phyloP scores from a whole-genome alignment of 2,329 filamentous ascomycete species.

The Botryotinia convoluta region DNA sequence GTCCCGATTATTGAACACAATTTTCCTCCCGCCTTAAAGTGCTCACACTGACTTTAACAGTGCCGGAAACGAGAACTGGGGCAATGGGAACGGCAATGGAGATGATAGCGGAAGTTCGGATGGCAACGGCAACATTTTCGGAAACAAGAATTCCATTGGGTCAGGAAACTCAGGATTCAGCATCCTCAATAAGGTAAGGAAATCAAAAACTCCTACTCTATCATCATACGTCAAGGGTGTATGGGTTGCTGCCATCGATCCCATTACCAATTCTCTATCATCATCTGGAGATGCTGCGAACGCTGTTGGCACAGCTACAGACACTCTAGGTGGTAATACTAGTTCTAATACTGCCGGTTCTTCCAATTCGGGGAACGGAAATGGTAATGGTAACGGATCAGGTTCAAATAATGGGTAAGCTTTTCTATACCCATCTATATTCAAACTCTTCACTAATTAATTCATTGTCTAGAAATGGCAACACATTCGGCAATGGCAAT shows the following conservation, averaged over 20 bases:
- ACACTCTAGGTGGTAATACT: background rate
- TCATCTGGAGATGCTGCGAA: background rate
- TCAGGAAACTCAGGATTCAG: background rate
- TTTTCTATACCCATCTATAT: background rate
- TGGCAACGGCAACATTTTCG: background rate
- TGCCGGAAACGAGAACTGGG: background rate
- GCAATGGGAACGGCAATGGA: background rate
- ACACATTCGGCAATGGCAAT: background rate
- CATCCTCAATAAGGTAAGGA: constrained; percentile 4
- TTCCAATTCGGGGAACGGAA: background rate
- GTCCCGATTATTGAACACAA: background rate
- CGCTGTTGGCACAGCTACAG: background rate
- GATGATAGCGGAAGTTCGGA: background rate
- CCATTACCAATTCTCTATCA: background rate
- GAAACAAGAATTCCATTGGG: background rate
- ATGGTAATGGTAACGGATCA: background rate
- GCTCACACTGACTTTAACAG: background rate
- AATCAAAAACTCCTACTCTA: background rate
- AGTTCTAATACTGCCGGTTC: background rate
- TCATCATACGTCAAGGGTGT: constrained; percentile 10
- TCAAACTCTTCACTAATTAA: background rate
- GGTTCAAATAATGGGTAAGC: background rate
- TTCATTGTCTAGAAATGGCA: background rate
- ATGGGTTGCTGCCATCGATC: background rate
- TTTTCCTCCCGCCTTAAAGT: background rate